phyloP scores from a whole-genome alignment of 2,329 filamentous ascomycete genomes.

The Rhinocladiella mackenziei region DNA sequence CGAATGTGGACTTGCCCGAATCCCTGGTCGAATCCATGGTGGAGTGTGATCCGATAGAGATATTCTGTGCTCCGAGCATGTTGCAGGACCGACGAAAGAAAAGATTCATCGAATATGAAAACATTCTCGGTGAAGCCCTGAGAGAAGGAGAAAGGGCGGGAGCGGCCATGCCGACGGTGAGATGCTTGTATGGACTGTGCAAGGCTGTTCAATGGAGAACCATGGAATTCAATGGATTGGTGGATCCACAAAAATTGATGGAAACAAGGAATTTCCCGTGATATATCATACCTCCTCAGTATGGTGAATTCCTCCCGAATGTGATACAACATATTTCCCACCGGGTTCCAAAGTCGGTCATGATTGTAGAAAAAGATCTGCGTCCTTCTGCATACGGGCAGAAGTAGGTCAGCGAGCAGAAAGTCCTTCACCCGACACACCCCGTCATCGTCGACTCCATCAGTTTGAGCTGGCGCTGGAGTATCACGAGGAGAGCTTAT shows the following conservation, averaged over 20 bases:
- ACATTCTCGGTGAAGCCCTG: conserved; percentile 55
- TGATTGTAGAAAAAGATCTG: too few species aligned
- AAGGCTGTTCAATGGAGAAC: conserved; percentile 32
- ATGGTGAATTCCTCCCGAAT: too few species aligned
- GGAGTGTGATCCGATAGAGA: conserved; percentile 47
- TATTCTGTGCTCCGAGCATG: conserved; percentile 54
- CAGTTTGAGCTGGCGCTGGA: too few species aligned
- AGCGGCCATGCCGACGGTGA: conserved; percentile 37
- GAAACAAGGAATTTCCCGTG: conserved; percentile 21
- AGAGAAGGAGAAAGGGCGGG: conserved; percentile 48
- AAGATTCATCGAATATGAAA: conserved; percentile 56
- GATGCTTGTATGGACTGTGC: conserved; percentile 31
- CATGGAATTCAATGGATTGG: conserved; percentile 30
- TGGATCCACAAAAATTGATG: conserved; percentile 20
- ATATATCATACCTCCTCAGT: too few species aligned
- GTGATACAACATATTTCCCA: too few species aligned
- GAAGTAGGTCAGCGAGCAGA: background rate
- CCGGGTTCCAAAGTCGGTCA: too few species aligned
- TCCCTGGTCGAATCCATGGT: conserved; percentile 47
- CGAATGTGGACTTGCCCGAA: conserved; percentile 42
- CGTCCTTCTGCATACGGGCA: too few species aligned
- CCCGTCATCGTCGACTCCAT: too few species aligned
- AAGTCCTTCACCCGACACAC: too few species aligned
- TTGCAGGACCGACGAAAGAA: conserved; percentile 47
- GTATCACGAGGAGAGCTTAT: too few species aligned